Conservation (phyloP, 495 filamentous ascomycete species). For the Antarctomyces pellizariae region DNA sequence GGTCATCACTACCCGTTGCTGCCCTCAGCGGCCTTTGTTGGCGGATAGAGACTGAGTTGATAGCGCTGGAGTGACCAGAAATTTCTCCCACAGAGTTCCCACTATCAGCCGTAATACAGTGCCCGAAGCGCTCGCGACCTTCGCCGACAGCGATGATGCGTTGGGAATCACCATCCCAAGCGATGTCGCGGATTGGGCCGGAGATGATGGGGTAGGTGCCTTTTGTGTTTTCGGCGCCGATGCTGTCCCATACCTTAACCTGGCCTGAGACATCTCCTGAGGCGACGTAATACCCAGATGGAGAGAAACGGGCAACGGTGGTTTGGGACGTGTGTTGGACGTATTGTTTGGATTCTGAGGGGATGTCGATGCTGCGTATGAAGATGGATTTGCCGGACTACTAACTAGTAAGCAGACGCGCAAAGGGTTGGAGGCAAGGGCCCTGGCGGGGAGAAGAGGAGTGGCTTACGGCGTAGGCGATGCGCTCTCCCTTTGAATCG, state of each 20-base stretch:
- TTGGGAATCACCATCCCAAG: slow-evolving; percentile 94
- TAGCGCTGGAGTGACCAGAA: slow-evolving; percentile 64
- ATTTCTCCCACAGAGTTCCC: slow-evolving; percentile 93
- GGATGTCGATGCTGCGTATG: slow-evolving; percentile 76
- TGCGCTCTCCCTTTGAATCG: slow-evolving; percentile 75
- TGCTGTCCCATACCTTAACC: slow-evolving; percentile 73
- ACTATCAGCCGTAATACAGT: slow-evolving; percentile 85
- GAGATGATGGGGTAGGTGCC: slow-evolving; percentile 70
- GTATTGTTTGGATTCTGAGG: slow-evolving; percentile 63
- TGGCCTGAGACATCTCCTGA: slow-evolving; percentile 68
- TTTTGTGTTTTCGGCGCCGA: slow-evolving; percentile 41
- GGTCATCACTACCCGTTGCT: slow-evolving; percentile 77
- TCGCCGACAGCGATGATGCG: slow-evolving; percentile 90
- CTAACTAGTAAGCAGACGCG: not conserved
- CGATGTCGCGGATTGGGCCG: slow-evolving; percentile 83
- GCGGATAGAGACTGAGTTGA: slow-evolving; percentile 78
- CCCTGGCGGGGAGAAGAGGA: not conserved
- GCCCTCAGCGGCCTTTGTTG: slow-evolving; percentile 77
- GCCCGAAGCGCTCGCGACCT: slow-evolving; percentile 80
- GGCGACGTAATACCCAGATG: slow-evolving; percentile 88
- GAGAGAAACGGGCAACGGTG: slow-evolving; percentile 84
- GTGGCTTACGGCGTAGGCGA: slow-evolving; percentile 69
- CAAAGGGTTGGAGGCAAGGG: slow-evolving; percentile 1
- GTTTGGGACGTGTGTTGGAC: slow-evolving; percentile 68
- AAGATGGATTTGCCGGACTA: slow-evolving; percentile 94